Percentiles rank a stretch among this genome's conserved stretches.
These are phyloP conservation scores for Diaporthe ilicicola DNA, from an alignment of 2,329 filamentous ascomycete species.

Conservation along the genomic window DNA sequence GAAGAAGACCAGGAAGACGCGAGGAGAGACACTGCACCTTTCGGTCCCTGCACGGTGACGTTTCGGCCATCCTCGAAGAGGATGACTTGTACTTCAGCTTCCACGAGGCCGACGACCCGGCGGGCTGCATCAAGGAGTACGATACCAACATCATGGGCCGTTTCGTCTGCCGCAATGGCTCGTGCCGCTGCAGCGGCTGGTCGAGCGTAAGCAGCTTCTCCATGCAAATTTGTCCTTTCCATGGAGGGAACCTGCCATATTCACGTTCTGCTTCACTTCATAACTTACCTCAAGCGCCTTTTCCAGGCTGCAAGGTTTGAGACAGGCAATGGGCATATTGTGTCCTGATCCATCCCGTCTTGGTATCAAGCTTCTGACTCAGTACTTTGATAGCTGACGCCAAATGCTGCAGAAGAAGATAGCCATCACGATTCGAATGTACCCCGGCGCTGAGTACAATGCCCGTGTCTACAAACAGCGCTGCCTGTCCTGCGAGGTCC, in stretches of 20 bases:
- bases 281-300: too few relatives aligned
- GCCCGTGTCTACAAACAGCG: slow-evolving; percentile 39
- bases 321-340: too few relatives aligned
- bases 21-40: background rate
- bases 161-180: slow-evolving; percentile 32
- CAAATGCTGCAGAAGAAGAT: slow-evolving; percentile 8
- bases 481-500: slow-evolving; percentile 35
- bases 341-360: too few relatives aligned
- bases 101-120: background rate
- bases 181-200: slow-evolving; percentile 30
- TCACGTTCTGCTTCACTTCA: too few relatives aligned
- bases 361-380: too few relatives aligned
- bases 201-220: slow-evolving; percentile 29
- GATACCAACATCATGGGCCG: slow-evolving; percentile 35
- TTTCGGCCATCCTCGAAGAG: background rate
- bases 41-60: background rate
- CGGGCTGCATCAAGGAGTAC: slow-evolving; percentile 5
- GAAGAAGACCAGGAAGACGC: background rate
- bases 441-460: slow-evolving; percentile 36
- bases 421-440: slow-evolving; percentile 35
- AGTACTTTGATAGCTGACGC: too few relatives aligned
- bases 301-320: too few relatives aligned
- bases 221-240: too few relatives aligned
- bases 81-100: slow-evolving; percentile 17
- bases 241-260: too few relatives aligned